phyloP scores from a whole-genome alignment of 768 basidiomycete species.

The Phylloporus sp. region DNA sequence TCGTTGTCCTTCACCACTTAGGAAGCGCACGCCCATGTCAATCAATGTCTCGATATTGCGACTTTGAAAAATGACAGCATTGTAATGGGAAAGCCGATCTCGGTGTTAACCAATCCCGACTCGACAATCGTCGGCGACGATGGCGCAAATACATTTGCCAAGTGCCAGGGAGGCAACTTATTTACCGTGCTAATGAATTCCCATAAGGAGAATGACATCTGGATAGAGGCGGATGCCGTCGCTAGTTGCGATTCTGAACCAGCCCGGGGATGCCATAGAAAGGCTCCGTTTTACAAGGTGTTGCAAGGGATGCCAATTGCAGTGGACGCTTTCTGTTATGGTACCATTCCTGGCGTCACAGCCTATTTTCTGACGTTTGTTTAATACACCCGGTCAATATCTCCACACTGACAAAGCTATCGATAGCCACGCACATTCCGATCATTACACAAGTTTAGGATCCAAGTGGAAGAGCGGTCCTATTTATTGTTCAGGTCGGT shows the following conservation, averaged over 20 bases:
- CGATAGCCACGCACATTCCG: slow-evolving; percentile 88
- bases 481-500: slow-evolving; percentile 82
- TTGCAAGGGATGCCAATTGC: slow-evolving; percentile 97
- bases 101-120: not conserved
- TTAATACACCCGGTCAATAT: not conserved
- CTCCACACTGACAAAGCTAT: slow-evolving; percentile 6
- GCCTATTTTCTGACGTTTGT: slow-evolving; percentile 87
- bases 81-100: not conserved
- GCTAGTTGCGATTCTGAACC: slow-evolving; percentile 46
- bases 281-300: slow-evolving; percentile 94
- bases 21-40: slow-evolving; percentile 53
- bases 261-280: slow-evolving; percentile 52
- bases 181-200: slow-evolving; percentile 92
- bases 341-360: slow-evolving; percentile 79
- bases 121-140: not conserved
- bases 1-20: slow-evolving; percentile 20
- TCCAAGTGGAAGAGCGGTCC: slow-evolving; percentile 86
- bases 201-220: slow-evolving; percentile 71
- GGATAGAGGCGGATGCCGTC: slow-evolving; percentile 69
- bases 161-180: slow-evolving; percentile 29
- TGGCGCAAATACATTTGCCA: not conserved
- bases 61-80: slow-evolving; percentile 7
- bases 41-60: slow-evolving; percentile 46
- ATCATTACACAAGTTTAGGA: slow-evolving; percentile 92
- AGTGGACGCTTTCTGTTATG: slow-evolving; percentile 96